These are phyloP conservation scores for Aspergillus fischeri DNA, from an alignment of 2,329 filamentous ascomycete genomes.

Conservation along the genomic window DNA sequence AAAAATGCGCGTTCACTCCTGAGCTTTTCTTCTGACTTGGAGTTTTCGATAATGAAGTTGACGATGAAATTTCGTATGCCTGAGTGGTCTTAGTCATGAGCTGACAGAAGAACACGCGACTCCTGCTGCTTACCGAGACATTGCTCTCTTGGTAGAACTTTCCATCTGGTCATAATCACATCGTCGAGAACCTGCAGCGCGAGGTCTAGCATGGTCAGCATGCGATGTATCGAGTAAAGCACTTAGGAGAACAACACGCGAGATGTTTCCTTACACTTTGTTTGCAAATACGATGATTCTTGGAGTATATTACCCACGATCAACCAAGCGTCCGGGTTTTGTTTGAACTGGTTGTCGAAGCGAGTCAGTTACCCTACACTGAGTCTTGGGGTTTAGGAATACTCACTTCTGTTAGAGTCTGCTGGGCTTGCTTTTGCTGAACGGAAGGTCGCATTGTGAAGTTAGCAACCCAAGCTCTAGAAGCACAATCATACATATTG, in stretches of 20 bases:
- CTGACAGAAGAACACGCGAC: constrained; percentile 4
- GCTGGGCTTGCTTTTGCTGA: constrained; percentile 94
- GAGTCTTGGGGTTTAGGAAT: neutral
- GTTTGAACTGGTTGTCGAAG: constrained; percentile 71
- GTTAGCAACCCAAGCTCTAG: neutral
- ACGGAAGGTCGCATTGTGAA: neutral
- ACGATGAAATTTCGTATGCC: constrained; percentile 99
- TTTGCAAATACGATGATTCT: constrained; percentile 88
- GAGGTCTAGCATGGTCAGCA: constrained; percentile 60
- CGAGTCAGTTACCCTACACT: constrained; percentile 7
- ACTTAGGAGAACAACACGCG: neutral
- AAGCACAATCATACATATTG: neutral
- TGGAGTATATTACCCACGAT: constrained; percentile 95
- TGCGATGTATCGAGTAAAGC: neutral
- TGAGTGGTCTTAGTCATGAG: constrained; percentile 37
- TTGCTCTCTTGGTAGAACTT: constrained; percentile 91
- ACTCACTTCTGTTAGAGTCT: constrained; percentile 83
- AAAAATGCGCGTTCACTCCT: constrained; percentile 81
- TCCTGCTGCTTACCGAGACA: constrained; percentile 66
- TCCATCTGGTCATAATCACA: constrained; percentile 99
- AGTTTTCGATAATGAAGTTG: constrained; percentile 94
- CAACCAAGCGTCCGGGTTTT: constrained; percentile 96
- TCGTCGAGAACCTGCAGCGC: constrained; percentile 95
- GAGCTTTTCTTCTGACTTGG: constrained; percentile 81
- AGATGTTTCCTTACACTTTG: constrained; percentile 69